Percentiles rank a stretch among this genome's conserved stretches.
These are phyloP conservation scores for Chrysanthemum makinoi DNA, from an alignment of 129 eudicot genomes.

Conservation along the genomic window DNA sequence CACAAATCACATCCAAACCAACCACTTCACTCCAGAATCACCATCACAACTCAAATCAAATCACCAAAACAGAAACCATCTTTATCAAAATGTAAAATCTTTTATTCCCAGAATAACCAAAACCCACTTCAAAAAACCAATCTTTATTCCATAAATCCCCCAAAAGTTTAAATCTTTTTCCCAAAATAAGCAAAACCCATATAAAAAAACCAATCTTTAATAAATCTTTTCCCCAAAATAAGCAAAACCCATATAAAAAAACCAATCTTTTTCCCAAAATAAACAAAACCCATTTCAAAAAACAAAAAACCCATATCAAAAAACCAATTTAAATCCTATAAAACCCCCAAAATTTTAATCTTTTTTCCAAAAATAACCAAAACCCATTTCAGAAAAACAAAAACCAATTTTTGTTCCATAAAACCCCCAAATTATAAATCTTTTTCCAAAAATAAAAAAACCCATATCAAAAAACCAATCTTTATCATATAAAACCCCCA, in stretches of 20 bases:
- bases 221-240: too few species aligned
- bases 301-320: too few species aligned
- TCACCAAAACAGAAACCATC: neutral
- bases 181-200: neutral
- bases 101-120: neutral
- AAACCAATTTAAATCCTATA: too few species aligned
- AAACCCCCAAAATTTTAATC: too few species aligned
- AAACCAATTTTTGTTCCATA: too few species aligned
- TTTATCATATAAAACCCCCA: too few species aligned
- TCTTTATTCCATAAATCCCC: too few species aligned
- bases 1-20: neutral
- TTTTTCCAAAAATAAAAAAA: too few species aligned
- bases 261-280: neutral
- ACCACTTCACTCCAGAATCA: neutral
- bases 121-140: neutral
- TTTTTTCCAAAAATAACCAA: too few species aligned
- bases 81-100: neutral
- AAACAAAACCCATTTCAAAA: neutral
- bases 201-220: neutral
- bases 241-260: neutral
- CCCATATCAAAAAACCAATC: too few species aligned
- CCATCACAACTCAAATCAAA: neutral
- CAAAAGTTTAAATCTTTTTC: neutral
- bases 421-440: too few species aligned
- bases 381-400: too few species aligned